Evolutionary conservation across 345 rosid species (phyloP), one percentile per base, ranked within the genome.

Genomic region (Syzygium aromaticum): DNA sequence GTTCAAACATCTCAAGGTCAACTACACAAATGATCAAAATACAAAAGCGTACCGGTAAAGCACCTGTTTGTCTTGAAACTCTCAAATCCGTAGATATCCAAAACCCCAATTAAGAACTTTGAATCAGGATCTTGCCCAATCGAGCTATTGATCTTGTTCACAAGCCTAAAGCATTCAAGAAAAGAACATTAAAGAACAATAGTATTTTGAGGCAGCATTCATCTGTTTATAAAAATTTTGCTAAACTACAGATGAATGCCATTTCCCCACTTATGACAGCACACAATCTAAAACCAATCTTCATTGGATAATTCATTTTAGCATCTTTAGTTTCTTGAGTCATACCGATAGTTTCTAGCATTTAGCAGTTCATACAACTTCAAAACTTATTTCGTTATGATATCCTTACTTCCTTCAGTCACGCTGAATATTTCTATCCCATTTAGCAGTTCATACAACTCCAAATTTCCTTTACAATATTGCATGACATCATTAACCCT

Each of bases 21-120:
- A 73, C 43, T 67, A 33, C 78, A 73, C 51, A 87, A 90, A 88
- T 90, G 88, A 93, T 88, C 94, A 94, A 92, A 90, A 90, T 85
- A 93, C 89, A 88, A 95, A 91, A 92, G 98, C 98, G 86, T 96
- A 96, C 99, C 98, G 86, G 95, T 90, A 92, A 95, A 94, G 99
- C 99, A 98, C 99, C 99, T 98, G 99, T 98, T 98, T 94, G 99
- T 98, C 98, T 98, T 95, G 95, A 98, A 98, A 98, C 98, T 98
- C 95, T 98, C 99, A 88, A 98, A 98, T 91, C 99, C 99, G 92
- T 98, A 98, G 87, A 98, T 98, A 95, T 98, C 99, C 93, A 98
- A 94, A 88, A 98, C 96, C 43, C 99, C 99, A 86, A 98, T 96
- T 56, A 96, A 92, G 91, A 51, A 88, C 90, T 94, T 95, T 43